Evolutionary conservation across 2,329 filamentous ascomycete genomes (phyloP).

Genomic region (Nannizziopsis barbatae): DNA sequence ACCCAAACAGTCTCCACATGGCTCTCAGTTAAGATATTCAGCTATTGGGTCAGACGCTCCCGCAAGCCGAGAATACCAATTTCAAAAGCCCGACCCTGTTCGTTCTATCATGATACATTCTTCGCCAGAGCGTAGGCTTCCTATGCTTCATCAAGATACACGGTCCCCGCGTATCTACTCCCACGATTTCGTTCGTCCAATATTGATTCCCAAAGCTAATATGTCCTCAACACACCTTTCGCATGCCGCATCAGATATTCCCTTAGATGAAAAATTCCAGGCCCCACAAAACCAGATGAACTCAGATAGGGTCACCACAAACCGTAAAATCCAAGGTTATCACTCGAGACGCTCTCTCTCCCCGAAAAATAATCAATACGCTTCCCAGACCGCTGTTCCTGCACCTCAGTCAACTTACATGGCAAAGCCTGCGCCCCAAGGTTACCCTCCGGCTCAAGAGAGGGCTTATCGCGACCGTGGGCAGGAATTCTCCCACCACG

Average conservation of each 20-base stretch:
- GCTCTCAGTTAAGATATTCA: background rate
- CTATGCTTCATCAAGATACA: conserved; percentile 9
- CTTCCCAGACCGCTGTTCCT: background rate
- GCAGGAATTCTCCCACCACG: background rate
- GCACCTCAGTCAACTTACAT: background rate
- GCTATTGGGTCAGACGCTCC: background rate
- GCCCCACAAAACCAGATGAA: background rate
- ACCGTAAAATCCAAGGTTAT: no score
- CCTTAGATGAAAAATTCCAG: background rate
- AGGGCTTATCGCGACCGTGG: background rate
- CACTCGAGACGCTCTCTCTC: conserved; percentile 1
- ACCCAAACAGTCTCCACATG: conserved; percentile 3
- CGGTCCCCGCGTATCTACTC: conserved; percentile 23
- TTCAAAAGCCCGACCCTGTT: background rate
- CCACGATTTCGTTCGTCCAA: conserved; percentile 28
- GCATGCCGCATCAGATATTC: background rate
- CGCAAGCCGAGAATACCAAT: background rate
- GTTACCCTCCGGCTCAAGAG: background rate
- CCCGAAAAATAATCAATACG: background rate
- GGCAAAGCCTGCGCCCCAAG: background rate
- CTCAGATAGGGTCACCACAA: background rate
- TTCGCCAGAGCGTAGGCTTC: conserved; percentile 16
- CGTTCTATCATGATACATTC: conserved; percentile 16
- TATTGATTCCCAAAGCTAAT: conserved; percentile 19
- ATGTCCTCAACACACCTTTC: conserved; percentile 14